Base-by-base conservation (phyloP, 768 basidiomycete species). In the Pleurotus tuber-regium region DNA sequence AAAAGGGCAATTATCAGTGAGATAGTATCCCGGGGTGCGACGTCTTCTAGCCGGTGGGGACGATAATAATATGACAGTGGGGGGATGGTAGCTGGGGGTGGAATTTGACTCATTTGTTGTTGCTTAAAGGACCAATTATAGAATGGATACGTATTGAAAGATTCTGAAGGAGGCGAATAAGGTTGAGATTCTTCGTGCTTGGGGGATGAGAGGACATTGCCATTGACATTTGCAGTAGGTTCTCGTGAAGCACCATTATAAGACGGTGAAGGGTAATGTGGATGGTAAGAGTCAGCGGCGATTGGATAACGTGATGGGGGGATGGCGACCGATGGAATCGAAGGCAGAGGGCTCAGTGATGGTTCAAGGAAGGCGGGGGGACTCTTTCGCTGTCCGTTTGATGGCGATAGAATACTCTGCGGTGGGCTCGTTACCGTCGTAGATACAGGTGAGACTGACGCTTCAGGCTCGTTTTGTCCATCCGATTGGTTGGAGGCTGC, bases 1-100 rank as follows among this genome's bases (percentile, higher is more conserved):
- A 92, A 97, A 10, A 95, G 80, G 31, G 86, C 79, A 55, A 94
- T 84, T 58, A 96, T 88, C 53, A 89, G 81, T 33, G 82, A 80
- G 42, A 94, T 84, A 4, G 86, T 87, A 52, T 89, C 86, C 48
- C 89, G 77, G 16, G 89, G 87, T 8, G 91, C 87, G 48, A 94
- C 81, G 54, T 89, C 84, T 61, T 93, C 89, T 40, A 96, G 72
- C 28, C 87, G 77, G 61, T 85, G 86, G 1, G 86, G 78, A n/a
- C 84, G 79, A 62, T 84, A 86, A 63, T 85, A 86, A 61, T 80
- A 80, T 0, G 85, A 84, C 25, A 91, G 76, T n/a, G 87, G 82
- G 12, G 82, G 82, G 33, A 79, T 67, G 14, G 76, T 70, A 23
- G 75, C 70, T 3, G 75, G 68, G 6, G 74, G 76, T 24, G 78